Conservation (phyloP, 1,139 yeast species). For the Blastobotrys proliferans region DNA sequence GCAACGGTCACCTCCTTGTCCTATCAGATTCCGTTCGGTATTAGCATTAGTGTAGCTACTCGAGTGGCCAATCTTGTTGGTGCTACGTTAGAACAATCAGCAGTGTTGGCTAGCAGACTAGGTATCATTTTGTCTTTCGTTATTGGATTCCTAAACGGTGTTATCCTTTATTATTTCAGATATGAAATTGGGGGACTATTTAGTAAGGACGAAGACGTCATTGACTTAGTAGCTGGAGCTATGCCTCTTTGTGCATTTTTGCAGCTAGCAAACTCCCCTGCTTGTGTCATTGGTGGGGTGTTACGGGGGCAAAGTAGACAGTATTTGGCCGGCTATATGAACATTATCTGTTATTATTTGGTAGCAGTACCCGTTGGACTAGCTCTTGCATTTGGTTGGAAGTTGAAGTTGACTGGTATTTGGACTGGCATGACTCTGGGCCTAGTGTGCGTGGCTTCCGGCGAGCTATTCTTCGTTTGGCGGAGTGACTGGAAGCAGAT, state of each 20-base stretch:
- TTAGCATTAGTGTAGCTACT: slow-evolving; percentile 81
- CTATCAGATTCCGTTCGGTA: slow-evolving; percentile 86
- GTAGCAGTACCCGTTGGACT: slow-evolving; percentile 71
- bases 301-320: slow-evolving; percentile 86
- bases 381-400: slow-evolving; percentile 52
- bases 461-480: slow-evolving; percentile 51
- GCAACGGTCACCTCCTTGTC: slow-evolving; percentile 76
- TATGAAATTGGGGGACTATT: slow-evolving; percentile 59
- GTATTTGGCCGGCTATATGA: slow-evolving; percentile 74
- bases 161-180: slow-evolving; percentile 50
- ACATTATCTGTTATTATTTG: slow-evolving; percentile 67
- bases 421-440: slow-evolving; percentile 91
- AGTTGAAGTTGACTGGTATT: slow-evolving; percentile 59
- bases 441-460: slow-evolving; percentile 60
- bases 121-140: slow-evolving; percentile 58
- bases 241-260: slow-evolving; percentile 71
- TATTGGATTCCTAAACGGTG: slow-evolving; percentile 56
- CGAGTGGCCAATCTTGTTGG: slow-evolving; percentile 87
- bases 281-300: slow-evolving; percentile 80
- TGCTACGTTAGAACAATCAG: slow-evolving; percentile 60
- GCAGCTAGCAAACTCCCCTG: slow-evolving; percentile 75
- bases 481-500: slow-evolving; percentile 52
- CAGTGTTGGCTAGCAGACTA: slow-evolving; percentile 60
- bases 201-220: slow-evolving; percentile 66
- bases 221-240: slow-evolving; percentile 45